Evolutionary conservation across 2,329 filamentous ascomycete species (phyloP), one percentile per base, ranked within the genome.

Genomic region (Phaeophleospora eucalypticola): DNA sequence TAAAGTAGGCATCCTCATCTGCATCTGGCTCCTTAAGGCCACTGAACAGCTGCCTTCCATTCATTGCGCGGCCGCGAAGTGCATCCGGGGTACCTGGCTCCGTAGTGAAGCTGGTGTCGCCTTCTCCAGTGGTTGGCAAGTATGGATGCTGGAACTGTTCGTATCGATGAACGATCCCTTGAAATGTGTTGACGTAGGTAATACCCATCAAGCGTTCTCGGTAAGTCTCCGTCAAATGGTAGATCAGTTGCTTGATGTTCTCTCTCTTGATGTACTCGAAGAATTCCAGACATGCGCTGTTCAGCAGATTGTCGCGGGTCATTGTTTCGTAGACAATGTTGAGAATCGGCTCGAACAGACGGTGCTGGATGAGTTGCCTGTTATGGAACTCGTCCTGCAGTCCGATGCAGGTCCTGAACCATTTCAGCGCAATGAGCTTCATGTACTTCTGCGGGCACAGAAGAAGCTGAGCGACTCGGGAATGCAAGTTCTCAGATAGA

Each of bases 1-100:
- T 91, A 78, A 94, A 97, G 67, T 97, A 98, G 36, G 91, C 89
- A 60, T 96, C 91, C 65, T 96, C 88, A 9, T 84, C 82, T 4
- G 84, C 78, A 63, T 96, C 91, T 62, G 90, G 79, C 43, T 95
- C 89, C 62, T 88, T 88, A 65, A 94, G 78, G 36, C 80, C 83
- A 67, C 86, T 57, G 52, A 63, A 85, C 51, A 81, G 69, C 48
- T 72, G 76, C n/a, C 76, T 75, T 24, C 77, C 77, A 49, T 81
- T 82, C 45, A 78, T 65, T 32, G 52, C 51, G 19, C 52, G 52
- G 10, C 50, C 53, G 43, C 51, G 48, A 74, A 72, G 43, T 65
- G 69, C 48, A 71, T 68, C 32, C 69, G 67, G 64, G 8, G 67
- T 68, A 20, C 59, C 82, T 47, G 83, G 81, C 46, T 91, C 86